Evolutionary conservation across 306 rosid species (phyloP).

Genomic region (Quercus parvula): DNA sequence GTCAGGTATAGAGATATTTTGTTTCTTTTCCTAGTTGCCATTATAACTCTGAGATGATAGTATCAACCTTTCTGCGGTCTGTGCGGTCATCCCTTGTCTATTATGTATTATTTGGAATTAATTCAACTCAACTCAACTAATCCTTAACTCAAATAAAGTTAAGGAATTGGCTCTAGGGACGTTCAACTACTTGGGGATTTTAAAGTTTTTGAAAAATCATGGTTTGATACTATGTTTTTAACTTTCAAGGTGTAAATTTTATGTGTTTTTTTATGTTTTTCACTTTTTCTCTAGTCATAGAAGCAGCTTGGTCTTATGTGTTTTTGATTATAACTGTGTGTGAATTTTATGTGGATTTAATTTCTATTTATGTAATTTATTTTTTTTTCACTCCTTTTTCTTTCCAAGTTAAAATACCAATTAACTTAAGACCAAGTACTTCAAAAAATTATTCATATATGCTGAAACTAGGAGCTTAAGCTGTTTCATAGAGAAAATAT

Average conservation of each 20-base stretch:
- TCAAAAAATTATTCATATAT: neutral
- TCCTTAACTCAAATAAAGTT: neutral
- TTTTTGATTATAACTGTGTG: neutral
- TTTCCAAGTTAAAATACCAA: neutral
- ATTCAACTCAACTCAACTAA: neutral
- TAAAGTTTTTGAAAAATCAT: neutral
- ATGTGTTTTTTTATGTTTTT: neutral
- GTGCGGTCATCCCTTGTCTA: neutral
- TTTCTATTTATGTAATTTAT: neutral
- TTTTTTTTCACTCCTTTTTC: too few relatives aligned
- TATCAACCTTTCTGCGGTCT: neutral
- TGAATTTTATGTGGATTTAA: neutral
- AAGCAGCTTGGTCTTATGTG: neutral
- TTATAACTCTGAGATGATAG: neutral
- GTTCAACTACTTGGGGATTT: neutral
- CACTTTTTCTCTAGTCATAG: neutral
- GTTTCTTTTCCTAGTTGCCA: neutral
- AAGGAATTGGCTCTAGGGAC: neutral
- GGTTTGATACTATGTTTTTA: neutral
- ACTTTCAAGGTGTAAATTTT: neutral
- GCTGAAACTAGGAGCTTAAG: neutral
- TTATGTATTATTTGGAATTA: neutral
- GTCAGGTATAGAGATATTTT: slow-evolving; percentile 55
- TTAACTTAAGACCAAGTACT: neutral
- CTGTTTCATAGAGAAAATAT: neutral